phyloP scores from a whole-genome alignment of 176 grass and related monocot species.

The Ensete ventricosum region DNA sequence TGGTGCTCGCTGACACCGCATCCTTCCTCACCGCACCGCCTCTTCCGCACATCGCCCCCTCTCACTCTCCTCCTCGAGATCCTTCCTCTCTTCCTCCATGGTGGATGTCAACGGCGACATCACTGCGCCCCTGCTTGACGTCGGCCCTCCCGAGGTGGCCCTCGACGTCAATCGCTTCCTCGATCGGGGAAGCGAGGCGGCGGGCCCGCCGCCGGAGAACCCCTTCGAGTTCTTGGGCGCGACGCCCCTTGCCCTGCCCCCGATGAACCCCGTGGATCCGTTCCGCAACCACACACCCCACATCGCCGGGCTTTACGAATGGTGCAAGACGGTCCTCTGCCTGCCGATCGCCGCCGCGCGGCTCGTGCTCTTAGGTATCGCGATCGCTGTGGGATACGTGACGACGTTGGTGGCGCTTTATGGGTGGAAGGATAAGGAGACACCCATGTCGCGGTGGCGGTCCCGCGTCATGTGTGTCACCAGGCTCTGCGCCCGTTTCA shows the following conservation, averaged over 20 bases:
- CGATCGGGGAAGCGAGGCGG: not conserved
- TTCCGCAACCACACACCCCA: constrained; percentile 68
- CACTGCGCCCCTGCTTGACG: constrained; percentile 48
- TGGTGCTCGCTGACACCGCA: not conserved
- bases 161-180: constrained; percentile 15
- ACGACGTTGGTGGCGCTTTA: constrained; percentile 65
- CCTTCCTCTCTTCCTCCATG: constrained; percentile 20
- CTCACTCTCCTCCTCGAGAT: not conserved
- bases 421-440: constrained; percentile 46
- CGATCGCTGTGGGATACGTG: constrained; percentile 58
- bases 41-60: not conserved
- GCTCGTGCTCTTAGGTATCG: constrained; percentile 61
- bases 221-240: constrained; percentile 41
- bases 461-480: constrained; percentile 86
- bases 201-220: not conserved
- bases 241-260: constrained; percentile 24
- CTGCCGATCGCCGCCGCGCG: constrained; percentile 42
- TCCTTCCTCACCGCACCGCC: not conserved
- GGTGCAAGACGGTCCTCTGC: constrained; percentile 49
- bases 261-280: constrained; percentile 40
- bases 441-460: constrained; percentile 60
- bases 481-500: constrained; percentile 70
- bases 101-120: constrained; percentile 26
- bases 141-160: constrained; percentile 2
- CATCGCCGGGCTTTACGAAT: constrained; percentile 46